Evolutionary conservation across 345 rosid species (phyloP).

Genomic region (Barbarea vulgaris): DNA sequence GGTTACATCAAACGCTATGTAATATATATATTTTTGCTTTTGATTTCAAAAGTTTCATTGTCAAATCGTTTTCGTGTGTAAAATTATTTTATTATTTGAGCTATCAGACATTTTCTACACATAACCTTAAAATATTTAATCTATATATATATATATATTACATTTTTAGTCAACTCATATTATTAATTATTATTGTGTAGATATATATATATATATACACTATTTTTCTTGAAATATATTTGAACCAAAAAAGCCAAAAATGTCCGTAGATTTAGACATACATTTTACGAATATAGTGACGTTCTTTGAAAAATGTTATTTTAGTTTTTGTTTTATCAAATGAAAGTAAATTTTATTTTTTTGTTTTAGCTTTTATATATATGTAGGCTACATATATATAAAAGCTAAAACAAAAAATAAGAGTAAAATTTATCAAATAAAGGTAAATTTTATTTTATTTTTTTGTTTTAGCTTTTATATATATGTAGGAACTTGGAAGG

Average conservation of each 20-base stretch:
- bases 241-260: neutral
- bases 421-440: neutral
- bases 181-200: neutral
- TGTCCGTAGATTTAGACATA: too few species aligned
- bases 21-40: constrained; percentile 23
- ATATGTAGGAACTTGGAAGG: neutral
- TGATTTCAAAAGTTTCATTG: constrained; percentile 22
- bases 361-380: too few species aligned
- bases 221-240: neutral
- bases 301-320: too few species aligned
- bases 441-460: neutral
- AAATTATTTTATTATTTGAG: neutral
- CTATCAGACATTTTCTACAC: constrained; percentile 27
- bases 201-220: neutral
- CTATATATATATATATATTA: neutral
- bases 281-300: too few species aligned
- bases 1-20: constrained; percentile 1
- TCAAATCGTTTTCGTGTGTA: neutral
- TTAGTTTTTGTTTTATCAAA: too few species aligned
- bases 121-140: neutral
- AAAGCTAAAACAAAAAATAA: too few species aligned
- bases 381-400: too few species aligned
- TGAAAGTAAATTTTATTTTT: neutral
- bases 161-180: neutral
- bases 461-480: too few species aligned